Base-by-base conservation (phyloP, 495 filamentous ascomycete genomes). In the Penicillium lagena region DNA sequence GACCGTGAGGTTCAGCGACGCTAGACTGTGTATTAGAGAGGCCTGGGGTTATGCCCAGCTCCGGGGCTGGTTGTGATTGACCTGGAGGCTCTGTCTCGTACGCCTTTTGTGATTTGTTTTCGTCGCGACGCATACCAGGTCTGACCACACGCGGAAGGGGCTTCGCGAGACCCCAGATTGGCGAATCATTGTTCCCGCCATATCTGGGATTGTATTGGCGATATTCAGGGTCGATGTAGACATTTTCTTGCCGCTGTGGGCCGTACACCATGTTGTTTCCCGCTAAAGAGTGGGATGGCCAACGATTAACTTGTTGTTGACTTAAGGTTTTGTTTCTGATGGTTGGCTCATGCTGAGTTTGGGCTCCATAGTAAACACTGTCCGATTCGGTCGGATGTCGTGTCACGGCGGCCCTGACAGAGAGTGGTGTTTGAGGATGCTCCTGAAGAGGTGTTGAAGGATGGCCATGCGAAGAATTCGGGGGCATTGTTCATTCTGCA, bases 131-230 rank as follows among this genome's bases (percentile, higher is more conserved):
- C 59, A 58, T 60, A 0, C 59, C 58, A 0, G 56, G 51, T n/a
- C 62, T 43, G 4, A 65, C 62, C 6, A 65, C 57, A 9, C 51
- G 56, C 1, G 59, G 62, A 4, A 62, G 52, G 2, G 62, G 62
- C 30, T 60, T 45, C 6, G 62, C 56, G 9, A 65, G 34, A n/a
- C 62, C 49, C 62, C 59, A 65, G 4, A 60, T 28, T 7, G 62
- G 62, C 15, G 39, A 35, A 14, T 49, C 49, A 8, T 51, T 33
- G 17, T 46, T 15, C 9, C 44, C 38, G 10, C 49, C 51, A 39
- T 65, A 65, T 8, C 44, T 42, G 5, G 60, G 60, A 29, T 63
- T 58, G 9, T 36, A 28, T 4, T 27, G 12, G 12, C 41, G 37
- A n/a, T 63, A 63, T 2, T 59, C 49, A 0, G 54, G 52, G n/a